Conservation (phyloP, 208 protist species). For the Angomonas ambiguus region DNA sequence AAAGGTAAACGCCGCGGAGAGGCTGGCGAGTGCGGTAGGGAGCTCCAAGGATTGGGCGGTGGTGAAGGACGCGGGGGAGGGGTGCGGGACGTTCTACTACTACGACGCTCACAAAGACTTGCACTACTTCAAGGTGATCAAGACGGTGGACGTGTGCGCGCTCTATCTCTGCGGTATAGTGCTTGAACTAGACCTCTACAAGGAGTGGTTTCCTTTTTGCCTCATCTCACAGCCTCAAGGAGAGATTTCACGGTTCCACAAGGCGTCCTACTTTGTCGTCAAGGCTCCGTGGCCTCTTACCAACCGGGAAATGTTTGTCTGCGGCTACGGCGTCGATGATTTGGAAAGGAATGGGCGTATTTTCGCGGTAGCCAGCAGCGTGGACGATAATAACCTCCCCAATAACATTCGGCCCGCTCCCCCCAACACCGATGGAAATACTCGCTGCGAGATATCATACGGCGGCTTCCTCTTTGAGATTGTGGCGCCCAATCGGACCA, state of each 20-base stretch:
- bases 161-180: constrained; percentile 37
- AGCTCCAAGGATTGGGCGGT: constrained; percentile 25
- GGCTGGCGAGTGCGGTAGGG: constrained; percentile 28
- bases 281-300: constrained; percentile 46
- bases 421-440: constrained; percentile 17
- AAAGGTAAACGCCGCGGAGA: constrained; percentile 21
- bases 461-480: constrained; percentile 53
- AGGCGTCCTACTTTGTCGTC: constrained; percentile 43
- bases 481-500: constrained; percentile 20
- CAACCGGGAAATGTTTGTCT: constrained; percentile 45
- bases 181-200: constrained; percentile 56
- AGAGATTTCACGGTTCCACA: constrained; percentile 45
- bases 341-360: constrained; percentile 38
- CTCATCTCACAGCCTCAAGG: constrained; percentile 24
- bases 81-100: constrained; percentile 39
- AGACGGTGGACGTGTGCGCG: constrained; percentile 26
- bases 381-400: constrained; percentile 19
- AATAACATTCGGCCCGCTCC: constrained; percentile 23
- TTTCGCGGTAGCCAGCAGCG: constrained; percentile 37
- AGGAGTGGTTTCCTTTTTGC: constrained; percentile 52
- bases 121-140: constrained; percentile 55
- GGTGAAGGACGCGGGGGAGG: constrained; percentile 21
- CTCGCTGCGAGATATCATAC: constrained; percentile 35
- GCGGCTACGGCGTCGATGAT: constrained; percentile 52
- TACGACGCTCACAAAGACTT: constrained; percentile 25